Conservation (phyloP, 208 protist genomes). For the Phytomonas sp. region DNA sequence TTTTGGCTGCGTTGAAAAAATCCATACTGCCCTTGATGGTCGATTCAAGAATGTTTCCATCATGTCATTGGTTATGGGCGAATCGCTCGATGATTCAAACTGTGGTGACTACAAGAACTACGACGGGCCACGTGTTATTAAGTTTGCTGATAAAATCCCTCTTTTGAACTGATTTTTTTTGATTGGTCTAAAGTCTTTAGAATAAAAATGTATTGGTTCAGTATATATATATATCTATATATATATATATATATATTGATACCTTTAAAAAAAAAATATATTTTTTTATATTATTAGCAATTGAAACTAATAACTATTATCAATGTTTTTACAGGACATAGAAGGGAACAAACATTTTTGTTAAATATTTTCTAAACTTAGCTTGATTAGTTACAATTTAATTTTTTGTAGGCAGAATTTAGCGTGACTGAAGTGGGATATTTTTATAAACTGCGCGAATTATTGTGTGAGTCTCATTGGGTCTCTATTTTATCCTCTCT, state of each 20-base stretch:
- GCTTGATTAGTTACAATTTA: too few relatives aligned
- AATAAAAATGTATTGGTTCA: background rate
- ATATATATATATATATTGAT: conserved; percentile 10
- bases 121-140: conserved; percentile 56
- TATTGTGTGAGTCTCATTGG: too few relatives aligned
- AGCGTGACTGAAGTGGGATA: too few relatives aligned
- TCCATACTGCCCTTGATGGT: conserved; percentile 49
- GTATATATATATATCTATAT: conserved; percentile 6
- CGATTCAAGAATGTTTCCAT: conserved; percentile 68
- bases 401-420: too few relatives aligned
- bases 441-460: too few relatives aligned
- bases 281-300: background rate
- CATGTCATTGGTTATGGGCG: conserved; percentile 52
- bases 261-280: conserved; percentile 10
- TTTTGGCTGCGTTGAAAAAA: conserved; percentile 58
- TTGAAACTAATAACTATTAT: background rate
- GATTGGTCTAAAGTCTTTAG: conserved; percentile 3
- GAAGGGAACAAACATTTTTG: background rate
- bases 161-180: conserved; percentile 2
- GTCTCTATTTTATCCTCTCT: too few relatives aligned
- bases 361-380: conserved; percentile 1
- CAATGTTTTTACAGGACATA: conserved; percentile 8
- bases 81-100: conserved; percentile 53
- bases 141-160: conserved; percentile 15
- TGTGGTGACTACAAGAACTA: conserved; percentile 67